Percentiles rank a stretch among this genome's conserved stretches.
phyloP scores from a whole-genome alignment of 2,329 filamentous ascomycete species.

The Exophiala alcalophila region DNA sequence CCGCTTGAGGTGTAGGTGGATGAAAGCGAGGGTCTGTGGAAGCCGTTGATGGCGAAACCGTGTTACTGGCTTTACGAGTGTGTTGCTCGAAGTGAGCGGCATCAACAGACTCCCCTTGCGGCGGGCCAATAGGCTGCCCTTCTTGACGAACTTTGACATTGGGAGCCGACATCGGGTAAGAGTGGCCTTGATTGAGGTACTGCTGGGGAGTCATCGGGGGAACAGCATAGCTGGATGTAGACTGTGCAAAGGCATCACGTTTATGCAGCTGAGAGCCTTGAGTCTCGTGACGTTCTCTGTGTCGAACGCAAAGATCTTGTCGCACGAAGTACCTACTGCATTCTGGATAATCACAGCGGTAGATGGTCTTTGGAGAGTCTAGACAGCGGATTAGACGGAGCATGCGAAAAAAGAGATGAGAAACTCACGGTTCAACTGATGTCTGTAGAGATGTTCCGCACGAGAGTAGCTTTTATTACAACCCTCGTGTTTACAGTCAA shows the following conservation, averaged over 20 bases:
- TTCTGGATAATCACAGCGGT: conserved; percentile 86
- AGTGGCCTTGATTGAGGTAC: conserved; percentile 23
- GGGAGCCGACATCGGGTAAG: conserved; percentile 39
- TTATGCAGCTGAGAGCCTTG: conserved; percentile 52
- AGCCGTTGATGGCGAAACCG: conserved; percentile 16
- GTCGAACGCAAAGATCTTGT: conserved; percentile 84
- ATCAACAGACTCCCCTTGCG: conserved; percentile 3
- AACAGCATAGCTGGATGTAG: conserved; percentile 21
- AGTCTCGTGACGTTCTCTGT: conserved; percentile 75
- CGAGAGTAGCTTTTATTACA: conserved; percentile 96
- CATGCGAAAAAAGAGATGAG: conserved; percentile 7
- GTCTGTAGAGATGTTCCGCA: conserved; percentile 93
- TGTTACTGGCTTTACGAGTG: conserved; percentile 10
- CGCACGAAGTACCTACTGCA: conserved; percentile 89
- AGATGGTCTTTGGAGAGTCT: conserved; percentile 94
- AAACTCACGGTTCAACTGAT: conserved; percentile 84
- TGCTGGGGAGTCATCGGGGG: conserved; percentile 20
- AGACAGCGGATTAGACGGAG: conserved; percentile 2
- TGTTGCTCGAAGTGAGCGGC: conserved; percentile 12
- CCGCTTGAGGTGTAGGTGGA: conserved; percentile 31
- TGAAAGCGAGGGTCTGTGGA: conserved; percentile 32
- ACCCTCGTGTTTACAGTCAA: conserved; percentile 77
- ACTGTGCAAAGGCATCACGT: conserved; percentile 45
- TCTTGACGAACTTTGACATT: conserved; percentile 15
- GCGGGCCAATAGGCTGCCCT: neutral